Conservation (phyloP, 2,329 filamentous ascomycete genomes). For the Nothopassalora personata region DNA sequence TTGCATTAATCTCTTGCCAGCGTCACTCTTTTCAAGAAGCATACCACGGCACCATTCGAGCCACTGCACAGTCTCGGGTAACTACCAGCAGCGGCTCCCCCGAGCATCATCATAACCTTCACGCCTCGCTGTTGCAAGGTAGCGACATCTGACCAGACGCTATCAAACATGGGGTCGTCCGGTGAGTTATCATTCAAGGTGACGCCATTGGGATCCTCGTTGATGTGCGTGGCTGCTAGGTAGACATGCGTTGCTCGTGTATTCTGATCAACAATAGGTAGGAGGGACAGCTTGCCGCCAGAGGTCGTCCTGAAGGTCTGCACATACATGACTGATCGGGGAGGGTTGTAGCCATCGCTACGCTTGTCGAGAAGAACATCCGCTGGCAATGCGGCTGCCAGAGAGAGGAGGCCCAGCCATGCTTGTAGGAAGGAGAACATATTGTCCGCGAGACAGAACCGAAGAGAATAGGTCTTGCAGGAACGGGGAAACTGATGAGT, state of each 20-base stretch:
- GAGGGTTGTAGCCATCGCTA: slow-evolving; percentile 15
- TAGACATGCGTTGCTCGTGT: slow-evolving; percentile 28
- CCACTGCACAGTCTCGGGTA: slow-evolving; percentile 26
- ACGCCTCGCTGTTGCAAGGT: slow-evolving; percentile 25
- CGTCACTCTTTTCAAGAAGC: not conserved
- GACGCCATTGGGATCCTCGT: slow-evolving; percentile 23
- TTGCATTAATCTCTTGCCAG: not conserved
- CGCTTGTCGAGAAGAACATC: slow-evolving; percentile 6
- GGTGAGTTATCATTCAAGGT: slow-evolving; percentile 27
- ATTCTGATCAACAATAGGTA: slow-evolving; percentile 24
- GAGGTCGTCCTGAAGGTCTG: slow-evolving; percentile 25
- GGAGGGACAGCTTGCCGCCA: slow-evolving; percentile 22
- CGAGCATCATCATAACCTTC: slow-evolving; percentile 32
- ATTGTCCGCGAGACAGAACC: not conserved
- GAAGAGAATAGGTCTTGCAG: not conserved
- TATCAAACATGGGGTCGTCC: slow-evolving; percentile 19
- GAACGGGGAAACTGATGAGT: not conserved
- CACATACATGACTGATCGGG: slow-evolving; percentile 23
- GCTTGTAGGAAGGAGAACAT: slow-evolving; percentile 10
- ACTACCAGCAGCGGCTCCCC: slow-evolving; percentile 27
- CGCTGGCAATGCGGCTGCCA: slow-evolving; percentile 9
- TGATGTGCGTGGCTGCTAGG: slow-evolving; percentile 28
- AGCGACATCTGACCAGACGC: slow-evolving; percentile 25
- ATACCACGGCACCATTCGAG: slow-evolving; percentile 12
- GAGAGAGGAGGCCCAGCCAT: slow-evolving; percentile 13